Base-by-base conservation (phyloP, 1,284 basidiomycete species). In the Leccinum pachyderme region DNA sequence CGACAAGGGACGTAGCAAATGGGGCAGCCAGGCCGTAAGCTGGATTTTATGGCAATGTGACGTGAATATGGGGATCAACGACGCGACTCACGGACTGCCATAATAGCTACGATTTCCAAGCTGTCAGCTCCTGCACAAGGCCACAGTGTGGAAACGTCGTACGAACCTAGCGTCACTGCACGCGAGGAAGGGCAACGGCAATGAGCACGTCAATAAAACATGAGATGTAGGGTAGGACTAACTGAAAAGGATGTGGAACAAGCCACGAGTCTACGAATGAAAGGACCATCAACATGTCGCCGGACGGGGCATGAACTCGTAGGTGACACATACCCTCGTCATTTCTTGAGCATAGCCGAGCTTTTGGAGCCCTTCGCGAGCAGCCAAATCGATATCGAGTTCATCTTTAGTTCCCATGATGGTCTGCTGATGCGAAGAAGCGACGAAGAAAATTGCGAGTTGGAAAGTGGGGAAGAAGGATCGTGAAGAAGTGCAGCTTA, bases 1-100 rank as follows among this genome's bases (percentile, higher is more conserved):
- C 78, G 2, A 76, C 69, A 6, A 83, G 70, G n/a, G 77, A 76
- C 1, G 81, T 83, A 1, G 78, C 77, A 39, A 83, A 74, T 12
- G 81, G 81, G 1, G 80, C 76, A 7, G 75, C 69, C 24, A 83
- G 73, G 15, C 77, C 80, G 53, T 75, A 83, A 5, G 81, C 81
- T 83, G 54, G 15, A 27, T 18, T 41, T 39, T 24, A 3, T 27
- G 47, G 63, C 52, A 61, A 54, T 44, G 43, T 13, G 28, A 45
- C 43, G 15, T 12, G 8, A 27, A 27, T 28, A 33, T 12, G n/a
- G 32, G 24, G 13, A 29, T 5, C 29, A 51, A 5, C 9, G 5
- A 8, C 8, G 5, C 8, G 18, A 75, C 77, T 66, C 57, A 81
- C 80, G 80, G 56, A 81, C 80, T 33, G 79, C 79, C 72, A 81